Evolutionary conservation across 2,329 filamentous ascomycete species (phyloP).

Genomic region (Xylariaceae sp.): DNA sequence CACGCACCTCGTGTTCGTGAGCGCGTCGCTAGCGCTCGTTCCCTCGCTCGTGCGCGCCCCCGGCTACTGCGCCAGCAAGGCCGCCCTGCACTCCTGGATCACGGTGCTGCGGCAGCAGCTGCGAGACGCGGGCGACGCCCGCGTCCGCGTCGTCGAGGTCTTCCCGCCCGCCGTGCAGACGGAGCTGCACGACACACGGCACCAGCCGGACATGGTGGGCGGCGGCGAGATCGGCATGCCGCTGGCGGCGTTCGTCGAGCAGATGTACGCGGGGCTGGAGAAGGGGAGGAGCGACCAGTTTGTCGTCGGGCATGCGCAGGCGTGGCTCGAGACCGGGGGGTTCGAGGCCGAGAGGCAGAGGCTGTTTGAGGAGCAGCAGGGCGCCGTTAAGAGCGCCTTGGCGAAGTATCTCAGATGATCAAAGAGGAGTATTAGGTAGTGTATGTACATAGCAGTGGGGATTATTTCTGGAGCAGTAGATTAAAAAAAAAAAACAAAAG

Average conservation of each 20-base stretch:
- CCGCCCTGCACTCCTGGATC: constrained; percentile 49
- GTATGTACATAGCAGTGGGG: not conserved
- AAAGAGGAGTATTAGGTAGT: not conserved
- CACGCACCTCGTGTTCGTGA: constrained; percentile 32
- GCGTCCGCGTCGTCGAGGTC: constrained; percentile 45
- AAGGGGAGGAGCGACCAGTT: constrained; percentile 45
- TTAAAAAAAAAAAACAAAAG: too few species aligned
- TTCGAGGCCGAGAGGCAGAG: constrained; percentile 33
- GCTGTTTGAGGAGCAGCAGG: constrained; percentile 31
- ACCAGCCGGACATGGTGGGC: constrained; percentile 44
- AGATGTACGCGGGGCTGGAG: constrained; percentile 42
- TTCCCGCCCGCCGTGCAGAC: constrained; percentile 46
- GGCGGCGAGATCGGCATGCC: constrained; percentile 53
- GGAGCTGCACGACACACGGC: constrained; percentile 46
- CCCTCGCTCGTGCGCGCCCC: constrained; percentile 46
- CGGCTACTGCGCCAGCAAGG: constrained; percentile 53
- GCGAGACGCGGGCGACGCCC: constrained; percentile 32
- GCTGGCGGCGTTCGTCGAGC: constrained; percentile 45
- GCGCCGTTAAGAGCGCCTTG: constrained; percentile 18
- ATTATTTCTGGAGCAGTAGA: too few species aligned
- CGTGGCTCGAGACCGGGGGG: constrained; percentile 29
- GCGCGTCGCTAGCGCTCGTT: constrained; percentile 39
- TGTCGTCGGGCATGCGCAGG: constrained; percentile 37
- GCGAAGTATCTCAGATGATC: constrained; percentile 24
- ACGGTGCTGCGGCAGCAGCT: constrained; percentile 51